Conservation (phyloP, 345 rosid species). For the Moringa oleifera region DNA sequence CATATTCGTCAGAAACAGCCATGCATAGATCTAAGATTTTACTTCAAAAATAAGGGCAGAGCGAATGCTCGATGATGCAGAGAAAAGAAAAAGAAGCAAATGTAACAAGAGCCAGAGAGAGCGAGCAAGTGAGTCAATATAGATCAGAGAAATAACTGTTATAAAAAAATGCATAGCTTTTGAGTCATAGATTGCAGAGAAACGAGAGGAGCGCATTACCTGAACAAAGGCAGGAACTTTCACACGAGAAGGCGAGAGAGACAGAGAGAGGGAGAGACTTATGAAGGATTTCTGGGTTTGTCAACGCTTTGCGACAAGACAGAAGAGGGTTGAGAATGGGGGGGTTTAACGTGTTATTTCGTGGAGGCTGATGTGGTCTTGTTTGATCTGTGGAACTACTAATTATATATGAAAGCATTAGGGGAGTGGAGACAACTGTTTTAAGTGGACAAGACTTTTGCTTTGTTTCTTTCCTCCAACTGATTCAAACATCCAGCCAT, state of each 20-base stretch:
- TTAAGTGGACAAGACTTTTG: too few species aligned
- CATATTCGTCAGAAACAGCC: neutral
- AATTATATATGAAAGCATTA: too few species aligned
- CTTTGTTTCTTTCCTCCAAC: too few species aligned
- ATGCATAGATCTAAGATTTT: conserved; percentile 21
- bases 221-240: neutral
- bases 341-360: neutral
- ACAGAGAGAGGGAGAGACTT: neutral
- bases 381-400: too few species aligned
- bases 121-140: neutral
- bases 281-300: neutral
- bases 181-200: neutral
- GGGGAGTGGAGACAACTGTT: too few species aligned
- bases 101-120: neutral
- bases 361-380: neutral
- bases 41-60: neutral
- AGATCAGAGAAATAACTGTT: neutral
- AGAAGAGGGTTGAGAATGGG: neutral
- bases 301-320: neutral
- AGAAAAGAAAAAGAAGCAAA: neutral
- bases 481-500: too few species aligned
- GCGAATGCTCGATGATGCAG: neutral
- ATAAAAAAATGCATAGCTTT: neutral
- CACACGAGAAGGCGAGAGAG: too few species aligned
- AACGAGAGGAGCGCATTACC: neutral